Conservation (phyloP, 257 asterid genomes). For the Jacaranda mimosifolia region DNA sequence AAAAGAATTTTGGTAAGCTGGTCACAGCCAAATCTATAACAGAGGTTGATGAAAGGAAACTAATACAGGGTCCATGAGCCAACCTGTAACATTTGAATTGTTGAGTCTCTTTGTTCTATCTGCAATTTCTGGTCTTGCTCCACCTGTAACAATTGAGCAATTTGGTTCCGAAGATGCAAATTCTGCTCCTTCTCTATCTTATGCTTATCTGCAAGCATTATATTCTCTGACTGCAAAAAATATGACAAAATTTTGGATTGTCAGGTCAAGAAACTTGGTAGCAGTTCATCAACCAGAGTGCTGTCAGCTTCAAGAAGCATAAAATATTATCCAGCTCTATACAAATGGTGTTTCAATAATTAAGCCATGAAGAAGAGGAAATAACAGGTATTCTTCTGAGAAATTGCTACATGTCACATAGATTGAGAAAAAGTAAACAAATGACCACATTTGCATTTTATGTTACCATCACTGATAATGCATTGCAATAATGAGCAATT, state of each 20-base stretch:
- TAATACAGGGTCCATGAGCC: conserved; percentile 20
- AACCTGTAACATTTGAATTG: conserved; percentile 90
- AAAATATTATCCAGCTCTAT: conserved; percentile 10
- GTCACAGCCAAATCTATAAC: conserved; percentile 23
- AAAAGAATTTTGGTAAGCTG: conserved; percentile 11
- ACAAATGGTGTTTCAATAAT: not conserved
- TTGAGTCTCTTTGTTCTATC: conserved; percentile 77
- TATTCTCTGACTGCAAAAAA: conserved; percentile 80
- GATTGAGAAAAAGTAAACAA: too few relatives aligned
- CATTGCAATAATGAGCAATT: conserved; percentile 3
- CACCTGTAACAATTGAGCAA: conserved; percentile 74
- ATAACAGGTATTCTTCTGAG: not conserved
- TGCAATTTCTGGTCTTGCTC: conserved; percentile 86
- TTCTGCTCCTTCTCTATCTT: conserved; percentile 93
- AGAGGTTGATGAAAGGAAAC: conserved; percentile 28
- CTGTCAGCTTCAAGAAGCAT: conserved; percentile 23
- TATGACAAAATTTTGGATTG: conserved; percentile 32
- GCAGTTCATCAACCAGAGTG: conserved; percentile 27
- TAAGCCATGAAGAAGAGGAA: conserved; percentile 1
- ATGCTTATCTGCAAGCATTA: conserved; percentile 72
- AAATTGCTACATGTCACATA: too few relatives aligned
- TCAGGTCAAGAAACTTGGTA: conserved; percentile 34
- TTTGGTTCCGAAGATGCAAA: conserved; percentile 74
- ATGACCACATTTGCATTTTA: too few relatives aligned
- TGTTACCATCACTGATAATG: not conserved